Evolutionary conservation across 164 flowering plant genomes (phyloP).

Genomic region (Aristolochia californica): DNA sequence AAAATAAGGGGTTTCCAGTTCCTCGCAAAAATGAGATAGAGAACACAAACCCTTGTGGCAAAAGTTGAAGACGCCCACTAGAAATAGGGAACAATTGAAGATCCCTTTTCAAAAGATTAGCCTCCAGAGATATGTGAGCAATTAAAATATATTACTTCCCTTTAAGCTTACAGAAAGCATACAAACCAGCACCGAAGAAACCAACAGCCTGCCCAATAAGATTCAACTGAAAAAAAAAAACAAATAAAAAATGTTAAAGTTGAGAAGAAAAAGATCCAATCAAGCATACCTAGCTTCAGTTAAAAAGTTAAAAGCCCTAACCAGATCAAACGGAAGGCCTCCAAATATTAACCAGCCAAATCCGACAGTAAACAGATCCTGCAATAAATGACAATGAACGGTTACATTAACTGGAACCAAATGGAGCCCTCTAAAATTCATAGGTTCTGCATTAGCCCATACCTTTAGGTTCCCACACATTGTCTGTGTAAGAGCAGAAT

Average conservation of each 20-base stretch:
- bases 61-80: no score
- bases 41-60: no score
- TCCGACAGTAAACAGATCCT: conserved; percentile 88
- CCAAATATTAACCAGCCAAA: conserved; percentile 93
- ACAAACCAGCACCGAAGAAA: conserved; percentile 76
- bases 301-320: conserved; percentile 23
- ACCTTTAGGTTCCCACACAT: conserved; percentile 92
- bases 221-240: conserved; percentile 48
- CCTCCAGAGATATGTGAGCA: background rate
- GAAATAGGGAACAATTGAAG: no score
- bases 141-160: conserved; percentile 22
- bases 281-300: background rate
- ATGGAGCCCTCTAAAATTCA: background rate
- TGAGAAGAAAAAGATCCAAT: background rate
- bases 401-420: background rate
- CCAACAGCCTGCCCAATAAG: conserved; percentile 76
- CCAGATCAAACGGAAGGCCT: conserved; percentile 93
- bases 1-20: no score
- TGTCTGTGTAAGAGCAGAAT: conserved; percentile 87
- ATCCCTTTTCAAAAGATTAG: no score
- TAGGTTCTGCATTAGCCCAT: no score
- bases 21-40: no score
- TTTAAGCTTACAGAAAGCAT: conserved; percentile 61
- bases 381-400: conserved; percentile 1
- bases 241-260: background rate